A percentile compares a stretch with the other conserved stretches of the same genome.
Conservation (phyloP, 306 rosid species). For the Vicia faba region DNA sequence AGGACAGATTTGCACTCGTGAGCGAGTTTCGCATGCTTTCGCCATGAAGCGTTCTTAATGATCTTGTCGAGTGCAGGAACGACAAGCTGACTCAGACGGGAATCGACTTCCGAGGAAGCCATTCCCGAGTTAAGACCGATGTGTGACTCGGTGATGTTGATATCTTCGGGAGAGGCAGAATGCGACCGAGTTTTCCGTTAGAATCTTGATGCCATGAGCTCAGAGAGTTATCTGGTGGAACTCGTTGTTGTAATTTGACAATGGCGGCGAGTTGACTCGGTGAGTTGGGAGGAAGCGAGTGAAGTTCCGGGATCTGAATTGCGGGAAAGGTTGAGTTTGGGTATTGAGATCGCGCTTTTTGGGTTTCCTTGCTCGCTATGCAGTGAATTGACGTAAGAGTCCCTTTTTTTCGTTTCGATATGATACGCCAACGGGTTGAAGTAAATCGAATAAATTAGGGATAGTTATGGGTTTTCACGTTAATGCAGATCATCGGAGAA, state of each 20-base stretch:
- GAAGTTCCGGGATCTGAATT: conserved; percentile 34
- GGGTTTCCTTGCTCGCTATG: neutral
- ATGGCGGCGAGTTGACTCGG: conserved; percentile 50
- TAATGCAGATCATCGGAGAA: conserved; percentile 36
- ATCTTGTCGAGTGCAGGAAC: conserved; percentile 91
- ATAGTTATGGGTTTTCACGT: conserved; percentile 2
- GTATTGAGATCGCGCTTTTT: conserved; percentile 38
- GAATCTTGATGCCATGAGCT: conserved; percentile 36
- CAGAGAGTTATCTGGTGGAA: conserved; percentile 11
- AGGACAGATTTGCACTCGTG: conserved; percentile 87
- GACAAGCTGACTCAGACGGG: conserved; percentile 89
- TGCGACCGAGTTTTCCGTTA: conserved; percentile 28
- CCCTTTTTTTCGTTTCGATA: neutral
- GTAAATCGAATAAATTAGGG: conserved; percentile 2
- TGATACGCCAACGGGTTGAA: neutral
- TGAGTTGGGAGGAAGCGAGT: conserved; percentile 32
- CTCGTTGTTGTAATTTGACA: conserved; percentile 21
- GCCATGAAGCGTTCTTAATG: conserved; percentile 92
- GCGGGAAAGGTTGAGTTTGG: conserved; percentile 22
- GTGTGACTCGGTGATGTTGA: conserved; percentile 43
- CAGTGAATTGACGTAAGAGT: conserved; percentile 27
- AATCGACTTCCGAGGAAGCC: conserved; percentile 99
- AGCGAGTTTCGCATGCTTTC: conserved; percentile 88
- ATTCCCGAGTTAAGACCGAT: conserved; percentile 74
- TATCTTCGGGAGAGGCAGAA: conserved; percentile 29